Evolutionary conservation across 116 monocot species (phyloP), one percentile per base, ranked within the genome.

Genomic region (Posidonia oceanica): DNA sequence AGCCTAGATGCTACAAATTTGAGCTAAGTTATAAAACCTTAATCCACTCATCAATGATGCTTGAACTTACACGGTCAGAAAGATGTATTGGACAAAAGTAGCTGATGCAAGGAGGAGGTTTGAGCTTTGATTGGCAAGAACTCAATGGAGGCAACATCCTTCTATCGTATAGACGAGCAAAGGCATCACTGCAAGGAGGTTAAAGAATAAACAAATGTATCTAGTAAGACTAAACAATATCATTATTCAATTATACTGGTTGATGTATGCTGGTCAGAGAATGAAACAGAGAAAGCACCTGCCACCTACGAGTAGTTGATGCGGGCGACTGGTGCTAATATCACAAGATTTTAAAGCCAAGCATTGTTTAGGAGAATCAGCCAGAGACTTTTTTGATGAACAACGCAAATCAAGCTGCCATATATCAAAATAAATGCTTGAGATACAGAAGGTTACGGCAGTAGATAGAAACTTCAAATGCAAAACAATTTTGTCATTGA

Each of bases 281-380:
- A 18, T 18, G 58, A 58, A 21, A 18, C 2, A 58, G 6, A 17
- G 21, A 44, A 39, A 59, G 52, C 72, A 96, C 96, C 96, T 96
- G 52, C 96, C 96, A 75, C 96, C 96, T 37, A 96, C 83, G 83
- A 96, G 89, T 42, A 96, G 81, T 56, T 88, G 86, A 87, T 96
- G 89, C 14, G 96, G 92, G 5, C 89, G 92, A 66, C 85, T 85
- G 40, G 85, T 64, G 77, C 87, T 91, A 48, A 96, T 91, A 71
- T 96, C 96, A 75, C 91, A 96, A 66, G 96, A 91, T 79, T 96
- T 96, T 29, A 96, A 70, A 68, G 77, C 75, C 63, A 96, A 81
- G 52, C 71, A 85, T 17, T 87, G 83, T 58, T 76, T 89, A 15
- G 92, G 89, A 61, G 69, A 63, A 75, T 83, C 86, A 63, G 76